Base-by-base conservation (phyloP, 352 stramenopile genomes). In the Phytophthora pistaciae region DNA sequence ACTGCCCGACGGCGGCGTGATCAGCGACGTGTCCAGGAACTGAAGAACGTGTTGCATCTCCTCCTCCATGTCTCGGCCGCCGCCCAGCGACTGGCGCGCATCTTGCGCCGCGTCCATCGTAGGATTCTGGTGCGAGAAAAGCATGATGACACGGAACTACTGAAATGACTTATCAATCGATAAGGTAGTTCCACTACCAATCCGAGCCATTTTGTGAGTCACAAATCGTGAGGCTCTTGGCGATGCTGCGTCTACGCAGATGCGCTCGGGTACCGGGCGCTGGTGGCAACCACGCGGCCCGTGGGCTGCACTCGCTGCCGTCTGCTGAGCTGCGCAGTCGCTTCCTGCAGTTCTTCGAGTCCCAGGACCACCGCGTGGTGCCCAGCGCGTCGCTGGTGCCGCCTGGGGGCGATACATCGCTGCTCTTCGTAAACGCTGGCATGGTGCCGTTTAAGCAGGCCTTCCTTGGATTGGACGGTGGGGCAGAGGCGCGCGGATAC, bases 341-440 rank as follows among this genome's bases (percentile, higher is more conserved):
- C 21, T 96, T 96, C 64, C 75, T 96, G 52, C 62, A 77, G 42
- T 94, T 91, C 63, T 96, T 95, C 61, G 70, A 90, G 62, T 59
- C 61, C 29, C 78, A 91, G 46, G 83, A 73, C 16, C 88, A 95
- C 50, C 56, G 60, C 20, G 74, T 94, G 5, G 78, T 94, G 29
- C 84, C 87, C 16, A 93, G 84, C 55, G 84, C 79, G 60, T 88
- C 86, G 49, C 72, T 96, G 9, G 75, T 94, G 9, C 86, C 88
- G 13, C 77, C 98, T 36, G 94, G 98, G 36, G 89, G 96, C 72
- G 96, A 98, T 53, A 69, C 56, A 8, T 99, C 97, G 40, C 83
- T 99, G 58, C 82, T 99, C 29, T 99, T 99, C 75, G 96, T 96
- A 68, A 99, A 99, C 77, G 97, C 96, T 7, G 97, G 96, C 56